These are phyloP conservation scores for Suillus weaverae DNA, from an alignment of 768 basidiomycete genomes.

Conservation along the genomic window DNA sequence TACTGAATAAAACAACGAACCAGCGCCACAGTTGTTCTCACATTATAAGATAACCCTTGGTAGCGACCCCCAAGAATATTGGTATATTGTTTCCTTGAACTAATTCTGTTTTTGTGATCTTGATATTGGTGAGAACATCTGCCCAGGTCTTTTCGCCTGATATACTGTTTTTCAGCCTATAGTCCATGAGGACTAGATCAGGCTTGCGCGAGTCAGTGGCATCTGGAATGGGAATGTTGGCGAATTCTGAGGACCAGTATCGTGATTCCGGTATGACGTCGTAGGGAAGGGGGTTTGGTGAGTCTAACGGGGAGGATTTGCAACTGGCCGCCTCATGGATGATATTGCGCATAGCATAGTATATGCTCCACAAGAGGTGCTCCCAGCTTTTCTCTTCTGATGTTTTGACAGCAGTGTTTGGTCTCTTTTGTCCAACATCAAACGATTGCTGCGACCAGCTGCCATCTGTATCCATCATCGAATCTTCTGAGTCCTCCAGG, in stretches of 20 bases:
- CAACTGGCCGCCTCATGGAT: neutral
- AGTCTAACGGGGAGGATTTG: neutral
- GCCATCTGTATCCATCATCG: neutral
- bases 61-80: neutral
- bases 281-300: neutral
- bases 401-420: neutral
- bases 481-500: neutral
- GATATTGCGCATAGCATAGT: neutral
- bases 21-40: neutral
- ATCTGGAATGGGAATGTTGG: neutral
- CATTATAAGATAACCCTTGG: neutral
- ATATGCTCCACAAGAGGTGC: neutral
- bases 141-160: neutral
- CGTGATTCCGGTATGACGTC: neutral
- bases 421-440: neutral
- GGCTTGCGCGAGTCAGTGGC: neutral
- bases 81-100: neutral
- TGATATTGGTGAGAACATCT: neutral
- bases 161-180: neutral
- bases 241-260: neutral
- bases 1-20: neutral
- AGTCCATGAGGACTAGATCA: conserved; percentile 4
- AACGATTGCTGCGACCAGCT: neutral
- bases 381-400: neutral
- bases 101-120: neutral